Evolutionary conservation across 495 filamentous ascomycete genomes (phyloP).

Genomic region (Diplogelasinospora grovesii): DNA sequence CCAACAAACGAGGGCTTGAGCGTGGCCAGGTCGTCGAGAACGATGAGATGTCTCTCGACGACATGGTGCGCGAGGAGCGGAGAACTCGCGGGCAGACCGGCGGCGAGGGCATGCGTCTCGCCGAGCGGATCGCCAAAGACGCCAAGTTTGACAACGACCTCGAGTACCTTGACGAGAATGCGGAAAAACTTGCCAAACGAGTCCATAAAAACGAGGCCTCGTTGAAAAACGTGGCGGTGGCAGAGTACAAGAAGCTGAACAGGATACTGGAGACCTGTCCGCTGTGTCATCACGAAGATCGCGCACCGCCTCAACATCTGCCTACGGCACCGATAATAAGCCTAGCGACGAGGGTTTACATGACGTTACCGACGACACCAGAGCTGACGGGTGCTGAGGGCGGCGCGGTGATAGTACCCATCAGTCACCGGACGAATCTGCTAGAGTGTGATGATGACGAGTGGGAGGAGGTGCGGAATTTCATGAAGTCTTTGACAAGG

Average conservation of each 20-base stretch:
- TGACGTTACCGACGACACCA: slow-evolving; percentile 85
- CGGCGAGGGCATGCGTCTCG: slow-evolving; percentile 74
- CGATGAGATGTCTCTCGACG: slow-evolving; percentile 90
- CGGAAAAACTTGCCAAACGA: slow-evolving; percentile 79
- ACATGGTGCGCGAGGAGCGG: slow-evolving; percentile 91
- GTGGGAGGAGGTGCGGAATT: slow-evolving; percentile 98
- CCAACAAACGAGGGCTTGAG: slow-evolving; percentile 71
- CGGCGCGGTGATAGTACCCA: slow-evolving; percentile 81
- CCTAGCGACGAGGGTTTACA: slow-evolving; percentile 76
- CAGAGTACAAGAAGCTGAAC: slow-evolving; percentile 86
- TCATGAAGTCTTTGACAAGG: slow-evolving; percentile 93
- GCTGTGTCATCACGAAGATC: slow-evolving; percentile 89
- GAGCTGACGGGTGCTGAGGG: slow-evolving; percentile 66
- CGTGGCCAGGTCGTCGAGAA: slow-evolving; percentile 79
- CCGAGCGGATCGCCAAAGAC: slow-evolving; percentile 89
- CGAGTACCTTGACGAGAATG: slow-evolving; percentile 97
- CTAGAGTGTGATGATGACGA: slow-evolving; percentile 98
- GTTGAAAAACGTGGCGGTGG: slow-evolving; percentile 80
- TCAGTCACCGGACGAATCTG: slow-evolving; percentile 82
- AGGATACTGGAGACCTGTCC: slow-evolving; percentile 81
- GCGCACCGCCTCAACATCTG: slow-evolving; percentile 48
- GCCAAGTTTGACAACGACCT: slow-evolving; percentile 86
- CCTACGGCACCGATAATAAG: slow-evolving; percentile 89
- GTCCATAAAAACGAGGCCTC: slow-evolving; percentile 84
- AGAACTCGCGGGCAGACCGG: slow-evolving; percentile 71